Evolutionary conservation across 2,329 filamentous ascomycete species (phyloP).

Genomic region (Paecilomyces niveus): DNA sequence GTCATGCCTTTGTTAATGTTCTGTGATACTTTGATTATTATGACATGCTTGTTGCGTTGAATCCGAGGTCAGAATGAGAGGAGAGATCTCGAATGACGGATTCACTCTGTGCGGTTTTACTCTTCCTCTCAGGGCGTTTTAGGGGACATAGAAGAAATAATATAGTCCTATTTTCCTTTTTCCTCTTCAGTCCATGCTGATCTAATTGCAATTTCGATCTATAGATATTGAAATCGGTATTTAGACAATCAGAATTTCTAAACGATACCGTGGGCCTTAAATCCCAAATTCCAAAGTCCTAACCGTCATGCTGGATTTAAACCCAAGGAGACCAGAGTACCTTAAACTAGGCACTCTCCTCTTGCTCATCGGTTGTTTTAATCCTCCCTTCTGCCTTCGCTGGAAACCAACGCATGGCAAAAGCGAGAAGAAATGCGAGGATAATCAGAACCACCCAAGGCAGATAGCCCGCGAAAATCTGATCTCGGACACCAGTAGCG

Average conservation of each 20-base stretch:
- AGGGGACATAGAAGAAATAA: neutral
- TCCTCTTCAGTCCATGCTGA: neutral
- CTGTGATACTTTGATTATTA: neutral
- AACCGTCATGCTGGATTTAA: no score
- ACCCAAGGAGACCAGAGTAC: no score
- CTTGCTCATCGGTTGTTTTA: neutral
- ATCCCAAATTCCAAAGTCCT: no score
- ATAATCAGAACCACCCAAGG: conserved; percentile 54
- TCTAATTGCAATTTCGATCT: neutral
- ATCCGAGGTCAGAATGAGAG: neutral
- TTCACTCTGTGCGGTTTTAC: neutral
- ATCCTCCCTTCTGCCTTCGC: conserved; percentile 5
- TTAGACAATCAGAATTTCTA: no score
- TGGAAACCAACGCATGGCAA: conserved; percentile 13
- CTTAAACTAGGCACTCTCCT: neutral
- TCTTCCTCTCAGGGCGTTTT: neutral
- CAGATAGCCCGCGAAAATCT: conserved; percentile 58
- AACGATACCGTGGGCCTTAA: no score
- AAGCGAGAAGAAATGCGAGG: conserved; percentile 26
- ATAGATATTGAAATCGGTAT: no score
- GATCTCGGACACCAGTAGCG: conserved; percentile 56
- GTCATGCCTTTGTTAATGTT: neutral
- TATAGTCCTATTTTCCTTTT: neutral
- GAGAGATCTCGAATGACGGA: neutral
- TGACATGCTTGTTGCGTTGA: neutral